Percentiles rank a stretch among this genome's conserved stretches.
Conservation (phyloP, 225 moss, liverwort and hornwort species). For the Neckera pumila region DNA sequence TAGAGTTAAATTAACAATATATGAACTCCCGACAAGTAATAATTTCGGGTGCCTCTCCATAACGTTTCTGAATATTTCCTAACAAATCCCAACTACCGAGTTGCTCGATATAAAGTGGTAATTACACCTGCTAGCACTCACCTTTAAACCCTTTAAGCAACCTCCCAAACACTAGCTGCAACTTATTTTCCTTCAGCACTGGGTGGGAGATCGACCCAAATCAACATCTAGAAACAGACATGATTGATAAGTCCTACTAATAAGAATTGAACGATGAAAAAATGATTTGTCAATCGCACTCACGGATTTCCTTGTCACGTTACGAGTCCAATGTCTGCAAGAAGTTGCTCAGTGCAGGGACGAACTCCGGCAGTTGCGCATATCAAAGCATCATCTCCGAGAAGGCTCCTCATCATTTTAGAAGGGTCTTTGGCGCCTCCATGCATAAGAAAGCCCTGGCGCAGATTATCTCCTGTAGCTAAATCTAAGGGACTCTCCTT, state of each 20-base stretch:
- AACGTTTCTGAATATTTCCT: not conserved
- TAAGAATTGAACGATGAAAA: not conserved
- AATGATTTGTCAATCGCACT: not conserved
- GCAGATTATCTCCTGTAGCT: slow-evolving; percentile 66
- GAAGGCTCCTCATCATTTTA: slow-evolving; percentile 66
- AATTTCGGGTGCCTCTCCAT: not conserved
- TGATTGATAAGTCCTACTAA: not conserved
- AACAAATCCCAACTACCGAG: not conserved
- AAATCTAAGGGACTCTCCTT: slow-evolving; percentile 56
- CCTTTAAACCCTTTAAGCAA: not conserved
- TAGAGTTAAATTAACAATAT: not conserved
- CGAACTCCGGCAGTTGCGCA: slow-evolving; percentile 64
- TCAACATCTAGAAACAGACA: not conserved
- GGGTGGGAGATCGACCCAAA: not conserved
- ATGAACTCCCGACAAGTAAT: not conserved
- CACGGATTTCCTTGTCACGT: not conserved
- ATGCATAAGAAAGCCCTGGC: slow-evolving; percentile 74
- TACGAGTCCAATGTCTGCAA: slow-evolving; percentile 64
- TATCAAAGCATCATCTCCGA: slow-evolving; percentile 70
- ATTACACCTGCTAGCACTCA: not conserved
- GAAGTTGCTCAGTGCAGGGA: slow-evolving; percentile 80
- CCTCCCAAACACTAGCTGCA: not conserved
- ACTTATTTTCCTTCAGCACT: not conserved
- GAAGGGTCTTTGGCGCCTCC: slow-evolving; percentile 93
- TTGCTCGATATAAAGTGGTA: not conserved